Conservation (phyloP, 2,329 filamentous ascomycete genomes). For the Paecilomyces formosus region DNA sequence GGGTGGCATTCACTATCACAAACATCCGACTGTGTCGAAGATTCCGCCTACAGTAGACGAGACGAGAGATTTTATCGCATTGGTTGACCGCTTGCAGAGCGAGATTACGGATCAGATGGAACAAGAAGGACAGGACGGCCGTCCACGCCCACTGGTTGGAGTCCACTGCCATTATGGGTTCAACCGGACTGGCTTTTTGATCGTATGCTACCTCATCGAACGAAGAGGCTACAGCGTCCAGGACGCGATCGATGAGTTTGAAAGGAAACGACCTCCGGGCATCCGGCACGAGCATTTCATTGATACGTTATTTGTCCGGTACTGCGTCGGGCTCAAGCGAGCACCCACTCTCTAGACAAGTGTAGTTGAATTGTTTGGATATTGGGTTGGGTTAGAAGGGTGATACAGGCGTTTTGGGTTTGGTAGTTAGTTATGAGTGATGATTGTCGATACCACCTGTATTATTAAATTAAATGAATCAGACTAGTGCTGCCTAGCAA, state of each 20-base stretch:
- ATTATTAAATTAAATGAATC: not conserved
- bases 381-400: not conserved
- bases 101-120: slow-evolving; percentile 44
- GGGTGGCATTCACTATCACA: slow-evolving; percentile 65
- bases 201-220: slow-evolving; percentile 87
- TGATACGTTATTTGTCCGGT: slow-evolving; percentile 74
- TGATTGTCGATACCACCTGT: slow-evolving; percentile 1
- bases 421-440: slow-evolving; percentile 1
- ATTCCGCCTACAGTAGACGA: slow-evolving; percentile 65
- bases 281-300: slow-evolving; percentile 87
- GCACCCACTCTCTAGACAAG: slow-evolving; percentile 28
- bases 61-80: slow-evolving; percentile 50
- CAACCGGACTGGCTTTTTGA: slow-evolving; percentile 86
- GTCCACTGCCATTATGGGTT: slow-evolving; percentile 97
- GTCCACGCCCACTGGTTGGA: slow-evolving; percentile 51
- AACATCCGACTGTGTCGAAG: slow-evolving; percentile 88
- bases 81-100: slow-evolving; percentile 54
- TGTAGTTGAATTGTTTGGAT: not conserved
- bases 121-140: slow-evolving; percentile 34
- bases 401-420: slow-evolving; percentile 8
- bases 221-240: slow-evolving; percentile 62
- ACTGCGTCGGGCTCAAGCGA: slow-evolving; percentile 48
- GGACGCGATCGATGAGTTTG: slow-evolving; percentile 74
- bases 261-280: slow-evolving; percentile 63
- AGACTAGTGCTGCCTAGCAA: not conserved